Evolutionary conservation across 345 rosid genomes (phyloP).

Genomic region (Ceriops decandra): DNA sequence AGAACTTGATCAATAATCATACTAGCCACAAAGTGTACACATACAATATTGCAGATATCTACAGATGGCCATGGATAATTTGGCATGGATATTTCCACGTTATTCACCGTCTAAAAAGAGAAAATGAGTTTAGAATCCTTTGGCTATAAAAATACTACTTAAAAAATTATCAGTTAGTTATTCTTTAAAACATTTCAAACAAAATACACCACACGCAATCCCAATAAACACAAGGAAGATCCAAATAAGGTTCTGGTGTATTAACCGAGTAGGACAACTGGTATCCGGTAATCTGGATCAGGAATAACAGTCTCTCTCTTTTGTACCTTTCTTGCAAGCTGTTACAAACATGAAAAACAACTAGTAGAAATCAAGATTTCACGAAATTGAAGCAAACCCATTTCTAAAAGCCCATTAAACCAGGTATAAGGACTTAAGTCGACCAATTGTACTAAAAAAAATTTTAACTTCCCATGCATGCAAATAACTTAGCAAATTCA

Average conservation of each 20-base stretch:
- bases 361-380: conserved; percentile 1
- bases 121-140: neutral
- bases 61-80: neutral
- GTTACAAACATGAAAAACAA: conserved; percentile 24
- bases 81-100: neutral
- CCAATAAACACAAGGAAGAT: neutral
- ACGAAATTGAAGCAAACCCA: neutral
- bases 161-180: neutral
- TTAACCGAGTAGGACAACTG: conserved; percentile 52
- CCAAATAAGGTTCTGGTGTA: neutral
- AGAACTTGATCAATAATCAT: too few relatives aligned
- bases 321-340: conserved; percentile 47
- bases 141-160: neutral
- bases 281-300: conserved; percentile 62
- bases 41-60: neutral
- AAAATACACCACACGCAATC: neutral
- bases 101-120: conserved; percentile 4
- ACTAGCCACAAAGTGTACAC: too few relatives aligned
- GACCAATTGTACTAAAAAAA: neutral
- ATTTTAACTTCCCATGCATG: neutral
- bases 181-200: neutral
- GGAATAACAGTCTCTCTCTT: conserved; percentile 57
- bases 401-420: conserved; percentile 7
- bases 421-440: neutral
- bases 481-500: neutral